phyloP scores from a whole-genome alignment of 352 stramenopile genomes.

The Aphanomyces stellatus region DNA sequence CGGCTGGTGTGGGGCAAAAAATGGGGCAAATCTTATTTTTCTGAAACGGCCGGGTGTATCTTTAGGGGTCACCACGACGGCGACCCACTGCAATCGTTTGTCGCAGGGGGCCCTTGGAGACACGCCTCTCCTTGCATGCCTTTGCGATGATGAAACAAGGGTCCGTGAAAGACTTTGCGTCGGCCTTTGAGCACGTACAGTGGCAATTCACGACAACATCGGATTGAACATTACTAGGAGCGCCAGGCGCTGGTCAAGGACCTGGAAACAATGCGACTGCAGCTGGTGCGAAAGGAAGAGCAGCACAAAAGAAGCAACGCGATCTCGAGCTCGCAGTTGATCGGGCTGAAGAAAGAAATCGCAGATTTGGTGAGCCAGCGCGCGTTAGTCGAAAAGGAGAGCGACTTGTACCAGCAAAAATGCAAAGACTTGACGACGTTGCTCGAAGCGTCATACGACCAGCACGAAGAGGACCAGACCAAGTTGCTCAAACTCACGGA shows the following conservation, averaged over 20 bases:
- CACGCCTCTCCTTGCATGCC: background rate
- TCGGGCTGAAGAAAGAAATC: conserved; percentile 77
- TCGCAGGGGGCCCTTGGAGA: too few species aligned
- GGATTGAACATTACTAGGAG: conserved; percentile 29
- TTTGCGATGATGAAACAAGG: conserved; percentile 1
- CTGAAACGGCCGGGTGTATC: too few species aligned
- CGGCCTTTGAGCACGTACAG: conserved; percentile 3
- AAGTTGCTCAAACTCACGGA: conserved; percentile 41
- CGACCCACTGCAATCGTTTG: background rate
- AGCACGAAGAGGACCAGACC: conserved; percentile 57
- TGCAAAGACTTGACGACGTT: conserved; percentile 62
- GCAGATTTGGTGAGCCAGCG: conserved; percentile 41
- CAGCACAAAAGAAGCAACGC: conserved; percentile 33
- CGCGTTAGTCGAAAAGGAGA: conserved; percentile 35
- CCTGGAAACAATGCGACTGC: conserved; percentile 60
- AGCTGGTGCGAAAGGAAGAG: conserved; percentile 72
- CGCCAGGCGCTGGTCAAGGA: conserved; percentile 53
- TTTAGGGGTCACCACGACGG: background rate
- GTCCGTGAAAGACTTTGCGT: background rate
- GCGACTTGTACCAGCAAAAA: conserved; percentile 37
- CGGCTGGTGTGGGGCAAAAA: too few species aligned
- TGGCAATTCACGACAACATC: background rate
- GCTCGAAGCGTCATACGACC: conserved; percentile 60
- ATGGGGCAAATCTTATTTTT: too few species aligned
- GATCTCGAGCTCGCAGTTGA: conserved; percentile 44